These are phyloP conservation scores for Magnolia officinalis DNA, from an alignment of 164 flowering plant genomes.

Conservation along the genomic window DNA sequence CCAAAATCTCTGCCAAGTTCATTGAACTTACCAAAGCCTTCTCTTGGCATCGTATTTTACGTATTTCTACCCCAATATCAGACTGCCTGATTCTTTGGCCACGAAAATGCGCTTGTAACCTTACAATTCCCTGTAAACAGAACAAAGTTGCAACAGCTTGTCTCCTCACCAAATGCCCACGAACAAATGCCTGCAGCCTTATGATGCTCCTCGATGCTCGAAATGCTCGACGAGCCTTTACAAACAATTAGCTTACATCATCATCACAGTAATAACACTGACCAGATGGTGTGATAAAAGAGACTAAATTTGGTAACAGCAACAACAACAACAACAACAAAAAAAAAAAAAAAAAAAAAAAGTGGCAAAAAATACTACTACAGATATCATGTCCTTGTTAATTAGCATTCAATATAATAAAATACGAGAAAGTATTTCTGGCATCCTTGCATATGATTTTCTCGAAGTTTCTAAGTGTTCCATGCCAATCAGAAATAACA, in stretches of 20 bases:
- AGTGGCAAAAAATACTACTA: too few relatives aligned
- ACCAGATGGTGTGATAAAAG: neutral
- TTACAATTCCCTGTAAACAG: conserved; percentile 61
- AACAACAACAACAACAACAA: too few relatives aligned
- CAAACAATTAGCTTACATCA: conserved; percentile 18
- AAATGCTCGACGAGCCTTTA: conserved; percentile 85
- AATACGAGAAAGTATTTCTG: too few relatives aligned
- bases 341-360: too few relatives aligned
- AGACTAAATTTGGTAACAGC: too few relatives aligned
- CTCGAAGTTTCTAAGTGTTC: too few relatives aligned
- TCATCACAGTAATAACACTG: conserved; percentile 5
- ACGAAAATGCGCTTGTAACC: conserved; percentile 68
- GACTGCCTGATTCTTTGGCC: conserved; percentile 51
- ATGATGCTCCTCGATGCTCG: conserved; percentile 79
- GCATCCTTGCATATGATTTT: too few relatives aligned
- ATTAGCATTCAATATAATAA: too few relatives aligned
- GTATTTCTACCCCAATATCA: conserved; percentile 38
- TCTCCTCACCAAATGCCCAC: conserved; percentile 84
- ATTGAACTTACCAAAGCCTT: conserved; percentile 36
- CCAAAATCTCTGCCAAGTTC: too few relatives aligned
- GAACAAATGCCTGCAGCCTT: conserved; percentile 86
- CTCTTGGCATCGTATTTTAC: conserved; percentile 18
- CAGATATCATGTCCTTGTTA: too few relatives aligned
- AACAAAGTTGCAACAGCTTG: conserved; percentile 71
- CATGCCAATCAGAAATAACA: too few relatives aligned